Conservation (phyloP, 768 basidiomycete genomes). For the Dendrothele bispora region DNA sequence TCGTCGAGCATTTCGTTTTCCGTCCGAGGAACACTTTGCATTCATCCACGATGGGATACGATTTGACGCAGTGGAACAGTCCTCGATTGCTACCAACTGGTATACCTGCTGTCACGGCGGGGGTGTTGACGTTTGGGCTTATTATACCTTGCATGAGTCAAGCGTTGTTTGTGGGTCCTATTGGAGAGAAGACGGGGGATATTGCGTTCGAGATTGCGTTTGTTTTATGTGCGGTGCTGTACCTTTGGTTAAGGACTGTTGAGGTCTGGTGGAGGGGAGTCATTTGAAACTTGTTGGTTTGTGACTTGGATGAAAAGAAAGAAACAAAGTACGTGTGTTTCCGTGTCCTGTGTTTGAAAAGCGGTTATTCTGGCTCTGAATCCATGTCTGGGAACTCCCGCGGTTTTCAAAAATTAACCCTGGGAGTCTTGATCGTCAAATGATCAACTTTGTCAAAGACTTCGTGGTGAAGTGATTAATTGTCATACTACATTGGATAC, state of each 20-base stretch:
- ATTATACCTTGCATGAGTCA: conserved; percentile 72
- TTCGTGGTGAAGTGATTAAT: too few species aligned
- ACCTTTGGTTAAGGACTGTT: conserved; percentile 54
- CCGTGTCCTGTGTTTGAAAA: too few species aligned
- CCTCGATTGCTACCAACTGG: conserved; percentile 62
- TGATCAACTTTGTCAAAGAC: too few species aligned
- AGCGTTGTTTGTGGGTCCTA: conserved; percentile 76
- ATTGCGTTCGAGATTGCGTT: conserved; percentile 80
- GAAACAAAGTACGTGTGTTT: too few species aligned
- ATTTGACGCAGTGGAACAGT: conserved; percentile 56
- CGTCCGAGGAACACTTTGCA: not conserved
- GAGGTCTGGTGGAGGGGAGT: conserved; percentile 38
- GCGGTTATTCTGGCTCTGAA: too few species aligned
- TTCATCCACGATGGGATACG: too few species aligned
- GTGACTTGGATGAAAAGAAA: too few species aligned
- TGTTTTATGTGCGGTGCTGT: conserved; percentile 49
- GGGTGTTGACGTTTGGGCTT: conserved; percentile 52
- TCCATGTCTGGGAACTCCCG: too few species aligned
- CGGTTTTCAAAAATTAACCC: too few species aligned
- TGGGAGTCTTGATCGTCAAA: too few species aligned
- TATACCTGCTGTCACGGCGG: conserved; percentile 58
- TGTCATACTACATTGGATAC: too few species aligned
- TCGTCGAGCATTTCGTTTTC: conserved; percentile 71
- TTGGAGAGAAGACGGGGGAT: conserved; percentile 69
- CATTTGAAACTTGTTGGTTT: too few species aligned